These are phyloP conservation scores for Entomortierella chlamydospora DNA, from an alignment of 192 early-diverging fungal species.

Conservation along the genomic window DNA sequence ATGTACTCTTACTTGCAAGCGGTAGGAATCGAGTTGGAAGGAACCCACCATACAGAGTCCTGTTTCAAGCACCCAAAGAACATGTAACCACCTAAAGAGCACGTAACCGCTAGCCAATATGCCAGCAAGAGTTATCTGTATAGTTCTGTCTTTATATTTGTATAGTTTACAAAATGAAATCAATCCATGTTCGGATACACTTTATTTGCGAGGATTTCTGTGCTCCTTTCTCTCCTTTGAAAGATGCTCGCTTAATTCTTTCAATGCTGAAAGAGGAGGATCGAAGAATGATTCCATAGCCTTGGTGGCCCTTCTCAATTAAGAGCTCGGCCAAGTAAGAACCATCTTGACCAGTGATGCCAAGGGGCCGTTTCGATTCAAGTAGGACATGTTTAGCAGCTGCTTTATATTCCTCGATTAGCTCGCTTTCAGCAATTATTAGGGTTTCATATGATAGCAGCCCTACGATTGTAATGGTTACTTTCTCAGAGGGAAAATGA, in stretches of 20 bases:
- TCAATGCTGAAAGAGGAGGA: conserved; percentile 88
- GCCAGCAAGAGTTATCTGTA: too few species aligned
- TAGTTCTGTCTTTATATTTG: not conserved
- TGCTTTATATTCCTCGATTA: too few species aligned
- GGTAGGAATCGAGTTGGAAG: conserved; percentile 33
- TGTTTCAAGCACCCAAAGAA: conserved; percentile 18
- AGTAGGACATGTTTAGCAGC: not conserved
- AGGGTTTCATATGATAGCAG: too few species aligned
- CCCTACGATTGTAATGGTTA: too few species aligned
- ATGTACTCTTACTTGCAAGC: conserved; percentile 42
- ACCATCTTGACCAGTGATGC: conserved; percentile 86
- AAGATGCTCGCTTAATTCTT: conserved; percentile 80
- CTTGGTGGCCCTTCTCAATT: conserved; percentile 78
- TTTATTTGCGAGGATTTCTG: too few species aligned
- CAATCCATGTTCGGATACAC: too few species aligned
- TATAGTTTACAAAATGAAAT: not conserved
- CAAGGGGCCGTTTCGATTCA: conserved; percentile 25
- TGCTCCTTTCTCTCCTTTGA: conserved; percentile 70
- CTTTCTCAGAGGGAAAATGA: too few species aligned
- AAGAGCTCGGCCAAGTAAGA: conserved; percentile 81
- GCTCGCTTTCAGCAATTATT: too few species aligned
- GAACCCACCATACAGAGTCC: conserved; percentile 6
- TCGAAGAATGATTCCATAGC: conserved; percentile 83
- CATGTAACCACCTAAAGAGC: not conserved
- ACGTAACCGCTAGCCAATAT: too few species aligned